Conservation (phyloP, 176 grass and related monocot genomes). For the Eragrostis nindensis region DNA sequence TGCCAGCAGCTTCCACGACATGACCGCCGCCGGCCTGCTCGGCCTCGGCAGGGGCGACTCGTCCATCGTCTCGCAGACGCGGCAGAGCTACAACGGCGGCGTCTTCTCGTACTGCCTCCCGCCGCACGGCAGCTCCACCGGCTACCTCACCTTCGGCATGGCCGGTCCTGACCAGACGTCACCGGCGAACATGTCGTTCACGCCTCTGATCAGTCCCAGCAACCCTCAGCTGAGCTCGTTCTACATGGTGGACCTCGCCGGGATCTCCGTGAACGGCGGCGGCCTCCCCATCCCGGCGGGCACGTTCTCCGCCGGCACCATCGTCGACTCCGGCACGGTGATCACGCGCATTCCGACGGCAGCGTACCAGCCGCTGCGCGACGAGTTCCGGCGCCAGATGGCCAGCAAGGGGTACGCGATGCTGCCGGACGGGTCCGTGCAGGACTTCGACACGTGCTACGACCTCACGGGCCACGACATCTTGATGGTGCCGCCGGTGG, state of each 20-base stretch:
- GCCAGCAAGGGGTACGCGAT: conserved; percentile 2
- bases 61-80: conserved; percentile 49
- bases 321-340: conserved; percentile 61
- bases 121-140: conserved; percentile 25
- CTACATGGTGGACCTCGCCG: conserved; percentile 43
- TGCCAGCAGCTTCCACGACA: neutral
- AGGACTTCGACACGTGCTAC: conserved; percentile 49
- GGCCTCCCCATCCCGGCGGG: neutral
- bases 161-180: too few species aligned
- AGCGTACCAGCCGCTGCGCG: conserved; percentile 37
- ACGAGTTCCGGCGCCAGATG: conserved; percentile 44
- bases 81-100: neutral
- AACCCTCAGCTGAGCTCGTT: neutral
- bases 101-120: conserved; percentile 65
- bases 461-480: conserved; percentile 38
- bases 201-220: conserved; percentile 10
- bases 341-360: conserved; percentile 40
- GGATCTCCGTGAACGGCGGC: conserved; percentile 35
- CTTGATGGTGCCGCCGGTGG: conserved; percentile 26
- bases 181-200: conserved; percentile 19
- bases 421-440: neutral
- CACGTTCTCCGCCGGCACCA: neutral
- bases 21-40: conserved; percentile 31
- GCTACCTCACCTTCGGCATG: conserved; percentile 44
- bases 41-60: conserved; percentile 39